Evolutionary conservation across 2,329 filamentous ascomycete genomes (phyloP).

Genomic region (Ambrosiella xylebori): DNA sequence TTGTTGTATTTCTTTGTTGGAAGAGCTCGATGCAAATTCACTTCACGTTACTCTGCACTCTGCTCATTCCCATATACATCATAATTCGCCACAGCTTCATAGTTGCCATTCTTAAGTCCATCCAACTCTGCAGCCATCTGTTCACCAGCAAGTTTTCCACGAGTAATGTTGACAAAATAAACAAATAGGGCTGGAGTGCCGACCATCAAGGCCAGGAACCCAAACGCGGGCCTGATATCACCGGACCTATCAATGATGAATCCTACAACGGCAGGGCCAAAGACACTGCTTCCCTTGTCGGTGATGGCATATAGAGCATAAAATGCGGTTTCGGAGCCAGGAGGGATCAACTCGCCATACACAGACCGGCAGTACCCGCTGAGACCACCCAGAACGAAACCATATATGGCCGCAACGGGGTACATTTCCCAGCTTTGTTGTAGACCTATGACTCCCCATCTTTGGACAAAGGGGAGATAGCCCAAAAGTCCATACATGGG

Average conservation of each 20-base stretch:
- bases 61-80: not conserved
- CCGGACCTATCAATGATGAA: slow-evolving; percentile 74
- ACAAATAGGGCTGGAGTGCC: slow-evolving; percentile 71
- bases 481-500: slow-evolving; percentile 81
- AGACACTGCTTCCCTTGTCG: slow-evolving; percentile 86
- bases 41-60: too few species aligned
- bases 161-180: slow-evolving; percentile 67
- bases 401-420: slow-evolving; percentile 75
- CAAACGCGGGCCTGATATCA: slow-evolving; percentile 73
- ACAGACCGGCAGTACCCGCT: slow-evolving; percentile 83
- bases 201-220: slow-evolving; percentile 76
- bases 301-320: slow-evolving; percentile 95
- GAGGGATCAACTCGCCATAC: slow-evolving; percentile 85
- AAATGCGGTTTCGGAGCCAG: slow-evolving; percentile 87
- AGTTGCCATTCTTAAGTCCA: slow-evolving; percentile 25
- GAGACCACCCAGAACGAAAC: slow-evolving; percentile 82
- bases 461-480: slow-evolving; percentile 63
- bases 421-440: slow-evolving; percentile 97
- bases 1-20: not conserved
- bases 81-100: not conserved
- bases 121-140: slow-evolving; percentile 44
- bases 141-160: slow-evolving; percentile 52
- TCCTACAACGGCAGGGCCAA: slow-evolving; percentile 86
- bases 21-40: too few species aligned
- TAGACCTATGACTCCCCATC: slow-evolving; percentile 64